Evolutionary conservation across 225 moss, liverwort and hornwort genomes (phyloP).

Genomic region (Marchantia paleacea): DNA sequence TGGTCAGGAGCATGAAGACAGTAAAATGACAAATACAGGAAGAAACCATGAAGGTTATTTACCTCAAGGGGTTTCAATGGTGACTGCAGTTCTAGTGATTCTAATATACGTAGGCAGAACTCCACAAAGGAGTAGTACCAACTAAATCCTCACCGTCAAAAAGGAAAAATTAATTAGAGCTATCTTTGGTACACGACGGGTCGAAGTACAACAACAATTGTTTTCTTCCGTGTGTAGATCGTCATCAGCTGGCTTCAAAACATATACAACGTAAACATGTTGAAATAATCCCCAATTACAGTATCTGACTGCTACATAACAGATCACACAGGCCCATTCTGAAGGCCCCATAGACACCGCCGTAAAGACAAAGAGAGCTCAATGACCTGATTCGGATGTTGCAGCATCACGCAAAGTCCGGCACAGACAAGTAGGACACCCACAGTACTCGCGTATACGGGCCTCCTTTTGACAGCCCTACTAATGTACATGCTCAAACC

Average conservation of each 20-base stretch:
- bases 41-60: background rate
- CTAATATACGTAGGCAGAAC: background rate
- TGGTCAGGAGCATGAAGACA: background rate
- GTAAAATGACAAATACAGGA: background rate
- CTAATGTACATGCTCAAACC: conserved; percentile 24
- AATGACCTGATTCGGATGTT: conserved; percentile 57
- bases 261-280: background rate
- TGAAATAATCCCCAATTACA: background rate
- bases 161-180: conserved; percentile 11
- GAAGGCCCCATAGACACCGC: conserved; percentile 49
- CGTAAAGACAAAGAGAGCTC: conserved; percentile 51
- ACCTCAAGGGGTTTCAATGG: background rate
- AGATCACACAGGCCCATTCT: conserved; percentile 16
- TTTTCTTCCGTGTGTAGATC: background rate
- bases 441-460: conserved; percentile 44
- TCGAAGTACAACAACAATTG: background rate
- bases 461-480: conserved; percentile 46
- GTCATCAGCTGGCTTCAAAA: background rate
- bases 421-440: conserved; percentile 62
- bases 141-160: background rate
- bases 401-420: conserved; percentile 60
- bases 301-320: background rate
- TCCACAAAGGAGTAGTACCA: background rate
- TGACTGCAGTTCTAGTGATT: background rate
- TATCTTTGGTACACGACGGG: conserved; percentile 5